These are phyloP conservation scores for Stylosanthes scabra DNA, from an alignment of 331 rosid genomes.

Conservation along the genomic window DNA sequence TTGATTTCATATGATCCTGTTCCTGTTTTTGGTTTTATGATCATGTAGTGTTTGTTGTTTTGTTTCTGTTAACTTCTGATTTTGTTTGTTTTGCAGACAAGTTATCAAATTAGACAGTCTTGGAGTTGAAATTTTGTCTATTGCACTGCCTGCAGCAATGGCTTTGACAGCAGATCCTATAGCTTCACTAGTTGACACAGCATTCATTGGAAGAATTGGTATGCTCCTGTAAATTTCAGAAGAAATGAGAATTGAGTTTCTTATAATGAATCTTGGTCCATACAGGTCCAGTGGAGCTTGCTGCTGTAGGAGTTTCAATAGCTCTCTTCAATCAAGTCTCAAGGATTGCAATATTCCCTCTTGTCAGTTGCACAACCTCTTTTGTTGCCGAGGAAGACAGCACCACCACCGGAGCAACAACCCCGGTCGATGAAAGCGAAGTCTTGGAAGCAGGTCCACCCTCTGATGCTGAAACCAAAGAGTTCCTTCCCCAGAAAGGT, in stretches of 20 bases:
- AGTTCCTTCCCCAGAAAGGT: no score
- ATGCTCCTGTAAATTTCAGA: constrained; percentile 22
- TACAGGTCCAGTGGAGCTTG: constrained; percentile 75
- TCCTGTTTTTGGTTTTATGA: constrained; percentile 6
- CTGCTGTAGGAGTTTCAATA: constrained; percentile 80
- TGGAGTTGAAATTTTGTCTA: constrained; percentile 64
- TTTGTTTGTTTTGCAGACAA: constrained; percentile 45
- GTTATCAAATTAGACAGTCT: constrained; percentile 60
- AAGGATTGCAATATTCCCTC: constrained; percentile 74
- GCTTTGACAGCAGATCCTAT: constrained; percentile 79
- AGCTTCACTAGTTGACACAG: constrained; percentile 76
- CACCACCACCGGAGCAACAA: no score
- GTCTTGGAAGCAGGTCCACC: constrained; percentile 43
- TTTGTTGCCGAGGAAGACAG: constrained; percentile 81
- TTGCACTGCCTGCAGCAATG: constrained; percentile 71
- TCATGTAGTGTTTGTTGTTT: neutral
- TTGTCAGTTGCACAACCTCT: constrained; percentile 78
- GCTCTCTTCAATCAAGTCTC: constrained; percentile 76
- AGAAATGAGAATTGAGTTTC: no score
- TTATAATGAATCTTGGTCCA: no score
- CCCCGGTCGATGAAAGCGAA: constrained; percentile 35
- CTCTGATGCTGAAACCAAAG: constrained; percentile 39
- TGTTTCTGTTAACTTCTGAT: no score
- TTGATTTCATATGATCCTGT: constrained; percentile 10
- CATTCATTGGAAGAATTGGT: constrained; percentile 81